phyloP scores from a whole-genome alignment of 2,329 filamentous ascomycete genomes.

The Sarocladium kiliense region DNA sequence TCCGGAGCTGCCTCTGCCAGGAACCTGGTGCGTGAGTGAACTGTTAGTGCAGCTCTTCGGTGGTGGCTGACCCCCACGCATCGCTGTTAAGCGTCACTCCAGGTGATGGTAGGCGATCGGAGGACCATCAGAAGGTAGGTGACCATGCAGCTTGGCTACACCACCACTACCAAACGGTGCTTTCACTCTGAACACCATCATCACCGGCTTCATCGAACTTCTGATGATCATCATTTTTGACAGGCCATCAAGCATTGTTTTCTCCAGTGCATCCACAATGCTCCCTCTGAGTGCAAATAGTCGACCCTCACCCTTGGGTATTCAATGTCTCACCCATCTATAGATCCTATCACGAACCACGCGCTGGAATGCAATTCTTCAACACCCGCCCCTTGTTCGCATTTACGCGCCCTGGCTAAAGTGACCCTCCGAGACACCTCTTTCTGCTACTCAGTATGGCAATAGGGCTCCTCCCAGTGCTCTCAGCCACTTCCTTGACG shows the following conservation, averaged over 20 bases:
- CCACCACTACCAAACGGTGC: too few species aligned
- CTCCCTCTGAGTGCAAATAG: neutral
- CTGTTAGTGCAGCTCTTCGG: neutral
- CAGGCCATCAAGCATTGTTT: neutral
- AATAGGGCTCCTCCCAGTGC: neutral
- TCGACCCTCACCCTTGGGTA: slow-evolving; percentile 5
- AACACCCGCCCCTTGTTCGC: slow-evolving; percentile 3
- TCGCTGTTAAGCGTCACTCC: neutral
- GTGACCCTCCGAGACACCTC: neutral
- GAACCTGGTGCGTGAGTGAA: neutral
- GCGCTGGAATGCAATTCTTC: slow-evolving; percentile 14
- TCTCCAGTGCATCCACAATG: neutral
- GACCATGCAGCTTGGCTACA: too few species aligned
- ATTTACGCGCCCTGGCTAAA: neutral
- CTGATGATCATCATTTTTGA: neutral
- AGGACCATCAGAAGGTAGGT: too few species aligned
- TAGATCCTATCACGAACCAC: slow-evolving; percentile 1
- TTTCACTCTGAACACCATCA: too few species aligned
- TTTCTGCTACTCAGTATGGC: neutral
- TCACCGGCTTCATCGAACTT: too few species aligned
- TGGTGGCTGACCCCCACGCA: neutral
- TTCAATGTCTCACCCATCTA: slow-evolving; percentile 16
- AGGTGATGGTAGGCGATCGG: too few species aligned
- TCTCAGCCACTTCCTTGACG: neutral
- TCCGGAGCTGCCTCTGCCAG: too few species aligned